Base-by-base conservation (phyloP, 2,329 filamentous ascomycete species). In the Exophiala viscosa region DNA sequence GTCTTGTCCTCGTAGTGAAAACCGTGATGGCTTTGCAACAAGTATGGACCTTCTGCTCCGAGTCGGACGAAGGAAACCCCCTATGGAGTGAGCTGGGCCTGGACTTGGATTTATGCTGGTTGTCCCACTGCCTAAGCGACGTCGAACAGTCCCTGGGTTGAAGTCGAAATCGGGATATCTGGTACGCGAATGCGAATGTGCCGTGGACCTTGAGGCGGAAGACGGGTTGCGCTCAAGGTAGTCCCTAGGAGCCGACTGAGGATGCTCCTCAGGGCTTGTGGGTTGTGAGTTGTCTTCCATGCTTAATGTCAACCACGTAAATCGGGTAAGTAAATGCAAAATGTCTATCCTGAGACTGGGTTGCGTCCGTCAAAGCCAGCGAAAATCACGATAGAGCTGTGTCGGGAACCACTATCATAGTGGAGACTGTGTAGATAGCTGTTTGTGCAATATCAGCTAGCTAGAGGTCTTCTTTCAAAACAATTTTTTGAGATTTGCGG, bases 1-100 rank as follows among this genome's bases (percentile, higher is more conserved):
- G 3, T 28, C 23, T 28, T 28, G 23, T 11, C 40, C 45, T 18
- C 36, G 43, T n/a, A n/a, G n/a, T n/a, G n/a, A n/a, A n/a, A n/a
- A n/a, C 3, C 32, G n/a, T 14, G 52, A 51, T 3, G 47, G 36
- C 9, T 43, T 14, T 33, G 54, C 54, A 35, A 56, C 38, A 7
- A 42, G 40, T 17, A 56, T 50, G 11, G 54, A 56, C 33, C 50
- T 38, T 40, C 50, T 44, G 39, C 36, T 46, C 5, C 44, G 45
- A 31, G 28, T 9, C 20, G 34, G 17, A 32, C 35, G 10, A 50
- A 39, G 45, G 45, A 56, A 5, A 28, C 8, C 8, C 8, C 23
- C 23, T 5, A 28, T 28, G 17, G 44, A 34, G 32, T 33, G 41
- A 15, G 45, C 38, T 10, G 50, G 54, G 11, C 41, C 54, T 18